Percentiles rank a stretch among this genome's conserved stretches.
phyloP scores from a whole-genome alignment of 768 basidiomycete genomes.

The Chalciporus sphaerocephalus region DNA sequence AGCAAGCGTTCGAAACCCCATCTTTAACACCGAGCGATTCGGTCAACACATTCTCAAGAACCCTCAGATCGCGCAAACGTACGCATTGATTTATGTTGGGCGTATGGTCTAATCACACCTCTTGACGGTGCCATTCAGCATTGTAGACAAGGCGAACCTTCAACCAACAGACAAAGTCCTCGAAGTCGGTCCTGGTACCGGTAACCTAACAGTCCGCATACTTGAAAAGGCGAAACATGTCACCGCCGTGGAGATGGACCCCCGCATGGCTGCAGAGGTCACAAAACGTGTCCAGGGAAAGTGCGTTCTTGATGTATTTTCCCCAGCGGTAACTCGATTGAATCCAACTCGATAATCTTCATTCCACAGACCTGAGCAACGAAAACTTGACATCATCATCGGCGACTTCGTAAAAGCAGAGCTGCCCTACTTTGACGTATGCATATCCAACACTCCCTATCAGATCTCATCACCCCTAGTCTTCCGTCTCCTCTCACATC shows the following conservation, averaged over 20 bases:
- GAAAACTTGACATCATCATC: slow-evolving; percentile 90
- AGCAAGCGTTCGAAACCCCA: slow-evolving; percentile 65
- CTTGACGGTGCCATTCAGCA: slow-evolving; percentile 32
- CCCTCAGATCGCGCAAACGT: slow-evolving; percentile 87
- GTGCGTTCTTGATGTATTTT: slow-evolving; percentile 49
- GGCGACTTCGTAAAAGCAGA: slow-evolving; percentile 99
- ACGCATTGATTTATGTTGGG: slow-evolving; percentile 29
- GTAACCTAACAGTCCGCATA: slow-evolving; percentile 92
- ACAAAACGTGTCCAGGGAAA: slow-evolving; percentile 97
- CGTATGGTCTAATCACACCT: slow-evolving; percentile 12
- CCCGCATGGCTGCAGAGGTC: slow-evolving; percentile 97
- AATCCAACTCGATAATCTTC: background rate
- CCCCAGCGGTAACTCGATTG: background rate
- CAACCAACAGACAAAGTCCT: slow-evolving; percentile 93
- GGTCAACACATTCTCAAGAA: slow-evolving; percentile 99
- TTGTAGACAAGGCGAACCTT: slow-evolving; percentile 78
- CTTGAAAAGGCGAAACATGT: slow-evolving; percentile 90
- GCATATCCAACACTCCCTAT: slow-evolving; percentile 98
- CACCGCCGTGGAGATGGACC: slow-evolving; percentile 96
- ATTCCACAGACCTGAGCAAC: slow-evolving; percentile 77
- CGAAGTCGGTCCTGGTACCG: slow-evolving; percentile 97
- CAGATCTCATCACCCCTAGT: slow-evolving; percentile 98
- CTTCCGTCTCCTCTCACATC: slow-evolving; percentile 94
- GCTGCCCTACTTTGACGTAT: slow-evolving; percentile 97
- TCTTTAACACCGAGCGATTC: slow-evolving; percentile 92